Evolutionary conservation across 2,329 filamentous ascomycete genomes (phyloP).

Genomic region (Dothidotthia symphoricarpi): DNA sequence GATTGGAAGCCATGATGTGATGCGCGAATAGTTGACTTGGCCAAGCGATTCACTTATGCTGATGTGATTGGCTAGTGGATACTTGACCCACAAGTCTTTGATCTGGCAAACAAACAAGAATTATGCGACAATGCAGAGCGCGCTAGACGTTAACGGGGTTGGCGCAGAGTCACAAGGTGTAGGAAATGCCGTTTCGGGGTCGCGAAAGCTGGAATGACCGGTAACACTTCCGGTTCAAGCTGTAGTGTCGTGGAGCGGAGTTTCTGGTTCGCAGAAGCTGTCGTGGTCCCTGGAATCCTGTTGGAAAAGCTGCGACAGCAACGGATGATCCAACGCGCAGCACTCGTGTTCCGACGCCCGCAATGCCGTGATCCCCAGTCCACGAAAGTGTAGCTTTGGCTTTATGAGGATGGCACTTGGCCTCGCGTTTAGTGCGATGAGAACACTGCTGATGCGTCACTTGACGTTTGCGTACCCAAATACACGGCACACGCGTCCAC

Average conservation of each 20-base stretch:
- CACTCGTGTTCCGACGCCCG: constrained; percentile 26
- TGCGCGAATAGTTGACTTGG: constrained; percentile 13
- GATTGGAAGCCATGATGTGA: constrained; percentile 38
- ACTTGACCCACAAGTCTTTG: constrained; percentile 21
- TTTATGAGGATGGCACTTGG: constrained; percentile 32
- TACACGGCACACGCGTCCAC: constrained; percentile 28
- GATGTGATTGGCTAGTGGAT: constrained; percentile 28
- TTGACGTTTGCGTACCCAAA: constrained; percentile 38
- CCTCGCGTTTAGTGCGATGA: constrained; percentile 36
- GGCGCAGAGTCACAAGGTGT: constrained; percentile 31
- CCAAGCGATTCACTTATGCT: constrained; percentile 13
- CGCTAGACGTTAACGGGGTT: constrained; percentile 37
- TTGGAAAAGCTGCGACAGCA: constrained; percentile 16
- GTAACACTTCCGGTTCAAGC: constrained; percentile 35
- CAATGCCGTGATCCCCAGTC: constrained; percentile 31
- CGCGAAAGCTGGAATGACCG: constrained; percentile 27
- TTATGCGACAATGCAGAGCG: constrained; percentile 32
- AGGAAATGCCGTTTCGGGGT: constrained; percentile 26
- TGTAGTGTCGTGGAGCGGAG: constrained; percentile 28
- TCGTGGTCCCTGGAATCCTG: constrained; percentile 14
- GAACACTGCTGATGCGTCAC: constrained; percentile 37
- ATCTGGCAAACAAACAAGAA: constrained; percentile 22
- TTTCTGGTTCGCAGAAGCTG: constrained; percentile 23
- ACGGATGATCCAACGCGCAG: constrained; percentile 21
- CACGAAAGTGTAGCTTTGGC: constrained; percentile 30